Evolutionary conservation across 176 grass and related monocot genomes (phyloP).

Genomic region (Oryza nivara): DNA sequence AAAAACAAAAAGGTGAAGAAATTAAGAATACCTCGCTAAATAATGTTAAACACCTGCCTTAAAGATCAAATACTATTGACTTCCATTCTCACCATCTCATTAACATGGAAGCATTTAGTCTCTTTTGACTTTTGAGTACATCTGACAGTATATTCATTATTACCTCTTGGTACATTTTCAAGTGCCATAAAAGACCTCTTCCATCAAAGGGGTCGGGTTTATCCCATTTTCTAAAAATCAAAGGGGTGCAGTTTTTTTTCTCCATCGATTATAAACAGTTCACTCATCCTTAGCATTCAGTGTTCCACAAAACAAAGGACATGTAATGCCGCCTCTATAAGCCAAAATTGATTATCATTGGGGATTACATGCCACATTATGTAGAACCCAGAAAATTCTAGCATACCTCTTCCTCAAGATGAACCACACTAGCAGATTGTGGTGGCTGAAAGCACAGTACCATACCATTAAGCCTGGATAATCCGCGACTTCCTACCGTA

Average conservation of each 20-base stretch:
- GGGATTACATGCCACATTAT: constrained; percentile 2
- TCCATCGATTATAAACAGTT: background rate
- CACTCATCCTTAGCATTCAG: constrained; percentile 3
- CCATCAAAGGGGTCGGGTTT: background rate
- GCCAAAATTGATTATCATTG: background rate
- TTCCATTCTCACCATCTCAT: background rate
- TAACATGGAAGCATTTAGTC: too few relatives aligned
- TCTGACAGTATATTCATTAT: background rate
- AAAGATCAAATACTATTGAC: background rate
- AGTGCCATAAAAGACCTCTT: background rate
- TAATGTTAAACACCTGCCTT: background rate
- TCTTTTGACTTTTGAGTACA: too few relatives aligned
- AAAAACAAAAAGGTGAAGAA: background rate
- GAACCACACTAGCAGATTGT: constrained; percentile 16
- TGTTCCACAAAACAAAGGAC: background rate
- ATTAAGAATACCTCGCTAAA: background rate
- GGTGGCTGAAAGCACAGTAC: constrained; percentile 20
- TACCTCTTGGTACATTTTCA: background rate
- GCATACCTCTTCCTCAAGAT: constrained; percentile 39
- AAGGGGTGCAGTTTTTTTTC: constrained; percentile 21
- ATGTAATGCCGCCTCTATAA: background rate
- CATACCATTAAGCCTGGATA: constrained; percentile 5
- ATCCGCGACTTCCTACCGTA: constrained; percentile 15
- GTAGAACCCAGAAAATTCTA: background rate
- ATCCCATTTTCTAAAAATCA: too few relatives aligned